Evolutionary conservation across 345 rosid genomes (phyloP), one percentile per base, ranked within the genome.

Genomic region (Acer campestre): DNA sequence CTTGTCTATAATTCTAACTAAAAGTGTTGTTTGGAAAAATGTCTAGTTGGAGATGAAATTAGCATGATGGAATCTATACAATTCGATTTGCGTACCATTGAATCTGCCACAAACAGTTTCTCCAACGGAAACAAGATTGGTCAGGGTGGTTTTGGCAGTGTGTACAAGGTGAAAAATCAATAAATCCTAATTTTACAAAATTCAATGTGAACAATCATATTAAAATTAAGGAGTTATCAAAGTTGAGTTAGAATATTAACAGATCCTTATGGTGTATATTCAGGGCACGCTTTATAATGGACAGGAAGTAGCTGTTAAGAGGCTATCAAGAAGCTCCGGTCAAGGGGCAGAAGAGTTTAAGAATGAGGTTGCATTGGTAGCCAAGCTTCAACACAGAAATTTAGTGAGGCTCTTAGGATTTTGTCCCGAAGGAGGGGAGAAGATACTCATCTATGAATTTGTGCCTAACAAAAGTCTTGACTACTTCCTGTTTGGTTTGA

Each of bases 371-470:
- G 55, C 74, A 12, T 77, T 87, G 13, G 78, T 87, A 0, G 86
- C 86, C 6, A 85, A 83, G 64, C 90, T 87, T 35, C 86, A 87
- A 46, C 90, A 87, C 76, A 73, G 84, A 7, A 85, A 83, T 74
- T 85, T 85, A 16, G 88, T 85, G 20, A 81, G 85, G 73, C 66
- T 87, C 13, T 29, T 83, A 42, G 90, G 90, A 10, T 87, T 74
- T 71, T 83, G 86, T 77, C 22, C 81, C 17, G 85, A 87, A 69
- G 66, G 70, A 31, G 40, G 61, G 3, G 90, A 87, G 78, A 87
- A 78, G 56, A 74, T 86, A 51, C 82, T 86, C 18, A 59, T 86
- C 3, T 86, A 86, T 71, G 89, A 86, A 48, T 85, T 67, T 70
- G 63, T 81, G 59, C 80, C 82, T 64, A 85, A 87, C 77, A 82